Evolutionary conservation across 352 stramenopile genomes (phyloP).

Genomic region (Phytopythium oedochilum): DNA sequence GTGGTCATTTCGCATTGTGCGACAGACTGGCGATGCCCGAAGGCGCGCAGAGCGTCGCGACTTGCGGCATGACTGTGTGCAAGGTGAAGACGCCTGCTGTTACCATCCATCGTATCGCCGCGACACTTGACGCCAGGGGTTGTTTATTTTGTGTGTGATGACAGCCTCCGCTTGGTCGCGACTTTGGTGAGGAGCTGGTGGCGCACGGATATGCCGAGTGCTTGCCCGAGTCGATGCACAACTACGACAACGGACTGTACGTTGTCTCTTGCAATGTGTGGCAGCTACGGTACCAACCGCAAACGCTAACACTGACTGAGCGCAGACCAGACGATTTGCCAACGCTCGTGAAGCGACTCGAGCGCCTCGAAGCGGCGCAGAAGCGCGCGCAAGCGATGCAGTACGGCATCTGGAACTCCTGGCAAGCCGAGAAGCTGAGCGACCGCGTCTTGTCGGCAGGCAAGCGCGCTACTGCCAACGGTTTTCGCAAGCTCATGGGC

Average conservation of each 20-base stretch:
- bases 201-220: slow-evolving; percentile 57
- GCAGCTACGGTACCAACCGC: too few relatives aligned
- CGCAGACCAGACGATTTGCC: slow-evolving; percentile 7
- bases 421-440: slow-evolving; percentile 60
- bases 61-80: slow-evolving; percentile 39
- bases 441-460: slow-evolving; percentile 58
- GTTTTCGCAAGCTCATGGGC: slow-evolving; percentile 37
- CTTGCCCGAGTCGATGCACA: slow-evolving; percentile 47
- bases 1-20: slow-evolving; percentile 3
- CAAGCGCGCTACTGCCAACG: slow-evolving; percentile 47
- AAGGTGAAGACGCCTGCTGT: slow-evolving; percentile 23
- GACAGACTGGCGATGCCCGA: slow-evolving; percentile 15
- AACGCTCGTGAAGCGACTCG: slow-evolving; percentile 34
- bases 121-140: background rate
- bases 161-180: slow-evolving; percentile 40
- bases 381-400: slow-evolving; percentile 74
- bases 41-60: slow-evolving; percentile 35
- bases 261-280: slow-evolving; percentile 8
- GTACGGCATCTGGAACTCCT: slow-evolving; percentile 78
- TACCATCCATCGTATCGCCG: too few relatives aligned
- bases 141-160: background rate
- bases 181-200: slow-evolving; percentile 61
- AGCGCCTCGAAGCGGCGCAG: slow-evolving; percentile 47
- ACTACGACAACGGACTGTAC: slow-evolving; percentile 63
- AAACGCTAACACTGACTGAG: too few relatives aligned